These are phyloP conservation scores for Apiospora arundinis DNA, from an alignment of 2,329 filamentous ascomycete species.

Conservation along the genomic window DNA sequence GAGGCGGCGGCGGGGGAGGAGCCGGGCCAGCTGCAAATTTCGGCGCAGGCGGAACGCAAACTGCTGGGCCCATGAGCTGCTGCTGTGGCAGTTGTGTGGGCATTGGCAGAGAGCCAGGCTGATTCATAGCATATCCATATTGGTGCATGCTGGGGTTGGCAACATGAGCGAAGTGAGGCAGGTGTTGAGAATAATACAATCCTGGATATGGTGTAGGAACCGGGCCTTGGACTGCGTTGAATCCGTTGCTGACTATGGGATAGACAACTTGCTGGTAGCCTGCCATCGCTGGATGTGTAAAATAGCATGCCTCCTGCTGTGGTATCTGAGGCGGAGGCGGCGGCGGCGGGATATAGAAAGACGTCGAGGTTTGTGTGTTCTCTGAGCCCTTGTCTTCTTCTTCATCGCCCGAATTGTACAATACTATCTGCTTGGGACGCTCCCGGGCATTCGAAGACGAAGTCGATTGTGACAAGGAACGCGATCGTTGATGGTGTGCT, in stretches of 20 bases:
- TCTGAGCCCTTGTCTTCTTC: neutral
- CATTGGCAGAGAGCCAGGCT: neutral
- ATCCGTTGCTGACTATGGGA: neutral
- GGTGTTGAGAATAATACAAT: neutral
- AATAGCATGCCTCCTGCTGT: neutral
- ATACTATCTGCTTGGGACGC: neutral
- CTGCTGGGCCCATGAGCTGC: neutral
- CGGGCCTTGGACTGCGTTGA: neutral
- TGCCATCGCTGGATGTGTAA: neutral
- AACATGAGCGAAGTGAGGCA: neutral
- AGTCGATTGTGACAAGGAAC: slow-evolving; percentile 4
- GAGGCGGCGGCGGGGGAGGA: neutral
- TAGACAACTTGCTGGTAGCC: neutral
- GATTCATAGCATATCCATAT: neutral
- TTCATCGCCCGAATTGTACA: neutral
- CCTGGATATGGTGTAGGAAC: neutral
- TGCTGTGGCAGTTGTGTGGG: neutral
- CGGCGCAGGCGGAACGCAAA: neutral
- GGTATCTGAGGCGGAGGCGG: neutral
- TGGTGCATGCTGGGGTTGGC: neutral
- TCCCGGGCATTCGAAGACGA: neutral
- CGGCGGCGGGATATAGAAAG: neutral
- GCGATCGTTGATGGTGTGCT: neutral
- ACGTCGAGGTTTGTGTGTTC: neutral
- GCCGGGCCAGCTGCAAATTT: neutral